These are phyloP conservation scores for Candida vaughaniae DNA, from an alignment of 805 yeast genomes.

Conservation along the genomic window DNA sequence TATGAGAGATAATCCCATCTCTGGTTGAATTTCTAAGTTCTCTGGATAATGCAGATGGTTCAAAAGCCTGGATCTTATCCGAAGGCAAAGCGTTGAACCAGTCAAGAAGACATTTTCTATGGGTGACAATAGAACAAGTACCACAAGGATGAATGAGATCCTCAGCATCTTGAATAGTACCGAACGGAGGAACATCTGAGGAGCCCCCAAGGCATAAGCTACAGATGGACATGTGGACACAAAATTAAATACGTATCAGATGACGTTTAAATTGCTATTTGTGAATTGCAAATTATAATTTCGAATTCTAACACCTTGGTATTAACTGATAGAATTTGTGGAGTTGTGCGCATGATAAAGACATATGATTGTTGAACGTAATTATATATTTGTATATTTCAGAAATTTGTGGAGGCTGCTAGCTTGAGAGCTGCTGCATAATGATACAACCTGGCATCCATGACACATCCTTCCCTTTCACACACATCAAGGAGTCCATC, in stretches of 20 bases:
- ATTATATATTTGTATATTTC: too few species aligned
- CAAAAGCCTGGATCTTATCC: constrained; percentile 20
- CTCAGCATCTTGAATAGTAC: constrained; percentile 30
- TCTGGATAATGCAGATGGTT: background rate
- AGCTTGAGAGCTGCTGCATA: constrained; percentile 73
- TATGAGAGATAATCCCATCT: background rate
- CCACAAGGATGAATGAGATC: constrained; percentile 38
- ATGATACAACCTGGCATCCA: constrained; percentile 87
- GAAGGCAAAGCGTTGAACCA: constrained; percentile 39
- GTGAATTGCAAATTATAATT: too few species aligned
- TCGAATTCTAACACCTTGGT: too few species aligned
- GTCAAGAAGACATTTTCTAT: constrained; percentile 38
- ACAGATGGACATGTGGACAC: too few species aligned
- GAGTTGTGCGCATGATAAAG: too few species aligned
- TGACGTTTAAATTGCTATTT: too few species aligned
- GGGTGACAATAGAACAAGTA: constrained; percentile 36
- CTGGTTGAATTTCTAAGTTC: background rate
- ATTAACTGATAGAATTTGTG: too few species aligned
- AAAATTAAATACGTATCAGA: too few species aligned
- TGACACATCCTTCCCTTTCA: constrained; percentile 60
- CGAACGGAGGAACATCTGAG: constrained; percentile 41
- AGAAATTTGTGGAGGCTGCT: too few species aligned
- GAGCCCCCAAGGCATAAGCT: constrained; percentile 41
- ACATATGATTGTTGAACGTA: too few species aligned
- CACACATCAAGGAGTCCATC: constrained; percentile 50